A percentile compares a stretch with the other conserved stretches of the same genome.
These are phyloP conservation scores for Xylaria nigripes DNA, from an alignment of 495 filamentous ascomycete genomes.

Conservation along the genomic window DNA sequence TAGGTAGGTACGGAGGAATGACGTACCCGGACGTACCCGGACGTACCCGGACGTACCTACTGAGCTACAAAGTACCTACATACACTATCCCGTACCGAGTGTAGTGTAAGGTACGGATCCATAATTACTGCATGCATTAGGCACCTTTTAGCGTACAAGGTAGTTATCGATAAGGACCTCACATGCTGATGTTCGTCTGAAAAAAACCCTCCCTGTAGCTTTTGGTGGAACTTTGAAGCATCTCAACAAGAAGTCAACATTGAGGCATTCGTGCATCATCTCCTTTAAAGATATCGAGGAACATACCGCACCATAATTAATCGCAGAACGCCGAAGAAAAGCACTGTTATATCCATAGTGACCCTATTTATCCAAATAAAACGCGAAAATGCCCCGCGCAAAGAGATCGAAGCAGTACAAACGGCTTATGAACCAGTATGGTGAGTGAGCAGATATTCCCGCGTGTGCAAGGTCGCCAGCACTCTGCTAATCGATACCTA, in stretches of 20 bases:
- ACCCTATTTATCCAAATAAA: background rate
- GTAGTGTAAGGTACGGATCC: too few relatives aligned
- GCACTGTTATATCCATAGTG: background rate
- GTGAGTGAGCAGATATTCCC: slow-evolving; percentile 16
- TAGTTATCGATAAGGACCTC: slow-evolving; percentile 5
- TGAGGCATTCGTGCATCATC: background rate
- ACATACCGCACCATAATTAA: background rate
- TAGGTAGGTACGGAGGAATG: too few relatives aligned
- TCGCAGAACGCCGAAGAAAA: background rate
- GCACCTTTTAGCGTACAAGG: too few relatives aligned
- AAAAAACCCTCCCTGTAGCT: background rate
- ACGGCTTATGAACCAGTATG: slow-evolving; percentile 92
- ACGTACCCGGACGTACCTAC: too few relatives aligned
- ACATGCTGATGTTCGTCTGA: background rate
- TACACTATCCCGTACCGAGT: too few relatives aligned
- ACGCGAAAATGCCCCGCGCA: slow-evolving; percentile 58
- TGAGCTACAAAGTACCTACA: too few relatives aligned
- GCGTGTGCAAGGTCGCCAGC: background rate
- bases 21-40: too few relatives aligned
- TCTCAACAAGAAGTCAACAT: background rate
- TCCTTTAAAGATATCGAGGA: background rate
- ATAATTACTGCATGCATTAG: background rate
- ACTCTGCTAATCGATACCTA: background rate
- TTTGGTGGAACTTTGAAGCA: background rate
- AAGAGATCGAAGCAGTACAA: slow-evolving; percentile 93